Conservation (phyloP, 2,329 filamentous ascomycete species). For the Fonsecaea multimorphosa region DNA sequence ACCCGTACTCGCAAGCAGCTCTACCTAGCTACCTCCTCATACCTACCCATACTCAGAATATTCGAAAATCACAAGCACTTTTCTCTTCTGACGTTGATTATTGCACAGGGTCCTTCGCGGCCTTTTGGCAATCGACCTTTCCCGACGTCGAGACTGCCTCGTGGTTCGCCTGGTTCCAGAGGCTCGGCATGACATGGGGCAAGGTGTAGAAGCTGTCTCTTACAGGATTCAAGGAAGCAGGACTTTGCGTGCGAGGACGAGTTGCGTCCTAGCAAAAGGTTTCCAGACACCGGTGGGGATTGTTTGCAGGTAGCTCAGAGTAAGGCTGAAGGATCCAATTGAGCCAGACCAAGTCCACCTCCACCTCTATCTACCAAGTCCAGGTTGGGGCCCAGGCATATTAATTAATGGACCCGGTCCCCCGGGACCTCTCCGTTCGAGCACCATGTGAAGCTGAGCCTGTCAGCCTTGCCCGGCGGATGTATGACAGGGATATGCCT, state of each 20-base stretch:
- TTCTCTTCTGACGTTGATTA: not conserved
- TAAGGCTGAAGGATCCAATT: too few relatives aligned
- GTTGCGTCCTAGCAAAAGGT: not conserved
- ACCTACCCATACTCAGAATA: too few relatives aligned
- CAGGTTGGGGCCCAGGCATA: too few relatives aligned
- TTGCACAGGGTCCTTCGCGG: not conserved
- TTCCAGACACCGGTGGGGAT: too few relatives aligned
- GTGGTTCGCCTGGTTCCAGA: not conserved
- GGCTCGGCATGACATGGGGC: conserved; percentile 2
- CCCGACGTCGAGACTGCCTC: conserved; percentile 1
- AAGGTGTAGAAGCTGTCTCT: not conserved
- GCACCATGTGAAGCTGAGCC: not conserved
- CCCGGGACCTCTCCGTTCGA: not conserved
- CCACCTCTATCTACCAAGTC: too few relatives aligned
- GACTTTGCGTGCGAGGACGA: not conserved
- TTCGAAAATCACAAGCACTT: too few relatives aligned
- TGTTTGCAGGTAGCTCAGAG: too few relatives aligned
- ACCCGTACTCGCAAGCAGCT: too few relatives aligned
- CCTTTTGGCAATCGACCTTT: not conserved
- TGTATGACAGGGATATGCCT: not conserved
- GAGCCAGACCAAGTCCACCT: too few relatives aligned
- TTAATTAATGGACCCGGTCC: not conserved
- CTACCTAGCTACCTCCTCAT: too few relatives aligned
- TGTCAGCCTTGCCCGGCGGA: not conserved
- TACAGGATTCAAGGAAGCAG: not conserved